Percentiles rank a stretch among this genome's conserved stretches.
Conservation (phyloP, 2,329 filamentous ascomycete genomes). For the Arthrobotrys megalospora region DNA sequence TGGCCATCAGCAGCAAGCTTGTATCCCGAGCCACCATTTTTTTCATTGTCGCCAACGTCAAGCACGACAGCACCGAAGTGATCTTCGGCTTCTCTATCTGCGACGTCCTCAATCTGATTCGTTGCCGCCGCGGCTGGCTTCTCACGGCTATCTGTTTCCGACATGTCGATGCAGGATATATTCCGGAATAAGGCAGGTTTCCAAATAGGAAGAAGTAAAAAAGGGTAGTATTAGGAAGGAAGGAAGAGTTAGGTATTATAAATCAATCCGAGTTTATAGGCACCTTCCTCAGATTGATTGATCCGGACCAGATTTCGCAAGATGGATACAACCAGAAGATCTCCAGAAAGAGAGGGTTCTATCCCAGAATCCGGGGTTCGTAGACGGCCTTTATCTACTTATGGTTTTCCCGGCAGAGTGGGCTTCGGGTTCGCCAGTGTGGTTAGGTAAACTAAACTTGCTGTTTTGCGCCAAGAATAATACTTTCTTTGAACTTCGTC, state of each 20-base stretch:
- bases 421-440: slow-evolving; percentile 35
- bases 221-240: slow-evolving; percentile 20
- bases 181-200: slow-evolving; percentile 23
- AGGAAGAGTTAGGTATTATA: slow-evolving; percentile 19
- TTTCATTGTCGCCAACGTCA: slow-evolving; percentile 66
- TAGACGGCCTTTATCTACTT: slow-evolving; percentile 60
- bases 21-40: slow-evolving; percentile 62
- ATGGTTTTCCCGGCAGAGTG: slow-evolving; percentile 35
- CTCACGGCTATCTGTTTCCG: slow-evolving; percentile 56
- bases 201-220: slow-evolving; percentile 26
- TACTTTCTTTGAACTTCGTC: slow-evolving; percentile 10
- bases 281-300: slow-evolving; percentile 53
- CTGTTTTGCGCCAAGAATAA: neutral
- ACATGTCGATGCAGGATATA: slow-evolving; percentile 33
- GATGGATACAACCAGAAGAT: slow-evolving; percentile 39
- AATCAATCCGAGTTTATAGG: slow-evolving; percentile 52
- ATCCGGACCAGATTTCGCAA: slow-evolving; percentile 47
- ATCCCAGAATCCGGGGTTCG: slow-evolving; percentile 42
- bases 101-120: slow-evolving; percentile 47
- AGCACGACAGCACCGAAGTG: slow-evolving; percentile 49
- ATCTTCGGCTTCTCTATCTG: slow-evolving; percentile 49
- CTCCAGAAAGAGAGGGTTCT: slow-evolving; percentile 27
- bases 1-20: slow-evolving; percentile 68
- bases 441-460: neutral
- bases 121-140: slow-evolving; percentile 37